A percentile compares a stretch with the other conserved stretches of the same genome.
Conservation (phyloP, 495 filamentous ascomycete genomes). For the Tetracladium setigerum region DNA sequence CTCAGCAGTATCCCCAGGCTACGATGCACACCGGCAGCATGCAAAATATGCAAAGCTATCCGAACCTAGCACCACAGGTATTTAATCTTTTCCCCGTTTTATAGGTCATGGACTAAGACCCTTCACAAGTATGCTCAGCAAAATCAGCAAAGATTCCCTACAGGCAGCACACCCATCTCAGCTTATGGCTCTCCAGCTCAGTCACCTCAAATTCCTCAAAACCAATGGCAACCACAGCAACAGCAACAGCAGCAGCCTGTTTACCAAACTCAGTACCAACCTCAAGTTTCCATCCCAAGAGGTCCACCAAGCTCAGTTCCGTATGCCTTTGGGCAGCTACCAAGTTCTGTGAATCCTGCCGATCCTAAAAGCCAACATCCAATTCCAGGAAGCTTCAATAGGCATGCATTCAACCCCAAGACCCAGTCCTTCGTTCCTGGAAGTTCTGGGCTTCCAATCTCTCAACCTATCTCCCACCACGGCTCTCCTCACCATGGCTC, state of each 20-base stretch:
- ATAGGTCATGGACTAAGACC: constrained; percentile 12
- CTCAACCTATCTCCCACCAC: constrained; percentile 31
- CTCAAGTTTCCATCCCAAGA: constrained; percentile 8
- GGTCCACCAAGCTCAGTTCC: constrained; percentile 33
- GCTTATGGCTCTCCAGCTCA: constrained; percentile 35
- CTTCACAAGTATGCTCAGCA: constrained; percentile 19
- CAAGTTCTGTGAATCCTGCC: constrained; percentile 56
- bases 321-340: constrained; percentile 73
- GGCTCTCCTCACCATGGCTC: constrained; percentile 22
- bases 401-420: constrained; percentile 86
- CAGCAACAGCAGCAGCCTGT: constrained; percentile 21
- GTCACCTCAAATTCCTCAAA: constrained; percentile 21
- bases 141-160: constrained; percentile 24
- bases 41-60: constrained; percentile 16
- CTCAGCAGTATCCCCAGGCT: constrained; percentile 25
- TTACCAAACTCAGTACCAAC: constrained; percentile 18
- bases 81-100: background rate
- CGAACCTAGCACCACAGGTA: constrained; percentile 18
- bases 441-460: constrained; percentile 34
- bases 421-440: constrained; percentile 82
- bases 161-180: constrained; percentile 26
- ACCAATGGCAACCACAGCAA: constrained; percentile 22
- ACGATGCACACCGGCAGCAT: constrained; percentile 30
- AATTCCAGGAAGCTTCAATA: constrained; percentile 72
- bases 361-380: constrained; percentile 64